Conservation (phyloP, 2,329 filamentous ascomycete species). For the Mycocentrospora acerina region DNA sequence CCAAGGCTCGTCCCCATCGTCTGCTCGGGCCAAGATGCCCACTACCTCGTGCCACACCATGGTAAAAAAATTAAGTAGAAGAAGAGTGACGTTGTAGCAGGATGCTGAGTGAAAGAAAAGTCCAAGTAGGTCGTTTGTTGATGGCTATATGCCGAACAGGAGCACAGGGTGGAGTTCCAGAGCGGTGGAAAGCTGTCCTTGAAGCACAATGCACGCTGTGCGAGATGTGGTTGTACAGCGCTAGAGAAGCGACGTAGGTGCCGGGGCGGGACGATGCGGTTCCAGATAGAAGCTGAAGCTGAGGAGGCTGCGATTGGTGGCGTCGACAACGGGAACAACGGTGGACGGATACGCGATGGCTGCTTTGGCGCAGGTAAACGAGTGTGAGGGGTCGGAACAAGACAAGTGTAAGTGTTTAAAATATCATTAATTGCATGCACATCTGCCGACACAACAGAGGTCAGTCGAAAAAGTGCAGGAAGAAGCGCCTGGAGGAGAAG, state of each 20-base stretch:
- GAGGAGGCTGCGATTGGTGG: conserved; percentile 9
- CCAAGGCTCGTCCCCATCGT: conserved; percentile 39
- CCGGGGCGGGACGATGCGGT: conserved; percentile 13
- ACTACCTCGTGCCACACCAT: conserved; percentile 26
- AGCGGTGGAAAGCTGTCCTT: conserved; percentile 21
- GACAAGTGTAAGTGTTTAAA: conserved; percentile 15
- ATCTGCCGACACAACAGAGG: conserved; percentile 20
- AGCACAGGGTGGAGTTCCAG: conserved; percentile 16
- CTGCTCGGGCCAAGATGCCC: conserved; percentile 30
- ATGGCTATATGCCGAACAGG: conserved; percentile 13
- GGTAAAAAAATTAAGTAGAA: conserved; percentile 21
- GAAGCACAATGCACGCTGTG: conserved; percentile 33
- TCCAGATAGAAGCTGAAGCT: conserved; percentile 13
- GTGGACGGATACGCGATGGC: conserved; percentile 4
- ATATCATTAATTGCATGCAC: conserved; percentile 18
- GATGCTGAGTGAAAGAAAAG: conserved; percentile 16
- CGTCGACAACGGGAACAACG: conserved; percentile 11
- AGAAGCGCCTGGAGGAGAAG: conserved; percentile 15
- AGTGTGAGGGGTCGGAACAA: conserved; percentile 24
- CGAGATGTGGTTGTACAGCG: conserved; percentile 25
- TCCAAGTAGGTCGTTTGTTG: conserved; percentile 13
- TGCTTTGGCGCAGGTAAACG: conserved; percentile 22
- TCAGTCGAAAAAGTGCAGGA: conserved; percentile 16
- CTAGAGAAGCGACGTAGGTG: conserved; percentile 31
- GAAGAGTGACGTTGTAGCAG: conserved; percentile 13